Conservation (phyloP, 2,329 filamentous ascomycete species). For the Reticulascus tulasneorum region DNA sequence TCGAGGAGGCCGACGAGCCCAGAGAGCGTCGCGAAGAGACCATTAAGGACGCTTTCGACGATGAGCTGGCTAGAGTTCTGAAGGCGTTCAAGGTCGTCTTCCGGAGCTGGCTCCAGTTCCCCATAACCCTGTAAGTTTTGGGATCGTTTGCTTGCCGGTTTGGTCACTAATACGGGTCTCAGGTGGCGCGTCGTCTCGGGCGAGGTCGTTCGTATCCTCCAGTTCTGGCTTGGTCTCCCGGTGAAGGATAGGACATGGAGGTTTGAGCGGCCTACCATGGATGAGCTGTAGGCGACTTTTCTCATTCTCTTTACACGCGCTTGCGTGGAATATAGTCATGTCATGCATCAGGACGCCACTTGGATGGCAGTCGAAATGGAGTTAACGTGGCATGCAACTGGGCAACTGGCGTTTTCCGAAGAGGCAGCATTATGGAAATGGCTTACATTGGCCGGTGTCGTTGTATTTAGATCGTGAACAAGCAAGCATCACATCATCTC, state of each 20-base stretch:
- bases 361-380: too few species aligned
- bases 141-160: not conserved
- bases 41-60: conserved; percentile 53
- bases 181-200: conserved; percentile 40
- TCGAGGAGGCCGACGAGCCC: conserved; percentile 26
- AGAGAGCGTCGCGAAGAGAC: conserved; percentile 33
- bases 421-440: too few species aligned
- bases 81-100: conserved; percentile 64
- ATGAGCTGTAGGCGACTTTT: conserved; percentile 40
- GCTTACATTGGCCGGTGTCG: not conserved
- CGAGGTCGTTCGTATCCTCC: conserved; percentile 43
- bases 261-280: conserved; percentile 38
- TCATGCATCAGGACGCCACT: too few species aligned
- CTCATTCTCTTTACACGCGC: not conserved
- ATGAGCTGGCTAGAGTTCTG: conserved; percentile 62
- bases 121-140: conserved; percentile 62
- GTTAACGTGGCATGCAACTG: too few species aligned
- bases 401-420: conserved; percentile 5
- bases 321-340: conserved; percentile 2
- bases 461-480: too few species aligned
- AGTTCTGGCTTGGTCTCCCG: conserved; percentile 50
- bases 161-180: not conserved
- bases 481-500: too few species aligned
- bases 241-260: conserved; percentile 45
- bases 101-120: conserved; percentile 65